Evolutionary conservation across 495 filamentous ascomycete species (phyloP), one percentile per base, ranked within the genome.

Genomic region (Aspergillus bertholletiae): DNA sequence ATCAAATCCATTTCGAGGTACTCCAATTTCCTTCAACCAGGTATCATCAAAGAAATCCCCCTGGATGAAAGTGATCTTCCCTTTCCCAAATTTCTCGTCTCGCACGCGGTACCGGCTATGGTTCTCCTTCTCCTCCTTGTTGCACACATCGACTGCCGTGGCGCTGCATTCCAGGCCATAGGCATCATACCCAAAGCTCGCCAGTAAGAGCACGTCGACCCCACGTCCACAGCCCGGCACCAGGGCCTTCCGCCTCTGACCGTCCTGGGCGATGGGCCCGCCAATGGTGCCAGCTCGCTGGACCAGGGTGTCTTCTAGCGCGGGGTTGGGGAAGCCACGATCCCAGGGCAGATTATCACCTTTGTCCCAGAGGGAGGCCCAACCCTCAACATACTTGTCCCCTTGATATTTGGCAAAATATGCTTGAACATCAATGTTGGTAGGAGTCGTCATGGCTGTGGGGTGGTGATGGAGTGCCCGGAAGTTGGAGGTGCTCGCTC

Each of bases 171-270:
- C 87, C 5, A 90, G 67, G 1, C 88, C 87, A 50, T 75, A 80
- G 0, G 79, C 80, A 61, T 88, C 81, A 64, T 85, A 88, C 1
- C 85, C 85, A 45, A 77, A 72, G 12, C 76, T 70, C 30, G 75
- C 73, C 15, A 88, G 73, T 41, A 88, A 68, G 23, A 86, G 64
- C 12, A 84, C 81, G 65, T 88, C 86, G 63, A 87, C 80, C 3
- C 85, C 87, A 35, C 78, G 74, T 1, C 87, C 88, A 62, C 87
- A 89, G 4, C 87, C 87, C 0, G 81, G 79, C 13, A 85, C 74
- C 7, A 84, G 62, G 5, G 79, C 80, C 32, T 74, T 74, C 18
- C 59, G 59, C 26, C 45, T 48, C 27, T 21, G 48, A 1, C 41
- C 55, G 12, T 63, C 61, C 12, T 13, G 23, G n/a, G 27, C 20